These are phyloP conservation scores for Annulohypoxylon maeteangense DNA, from an alignment of 495 filamentous ascomycete species.

Conservation along the genomic window DNA sequence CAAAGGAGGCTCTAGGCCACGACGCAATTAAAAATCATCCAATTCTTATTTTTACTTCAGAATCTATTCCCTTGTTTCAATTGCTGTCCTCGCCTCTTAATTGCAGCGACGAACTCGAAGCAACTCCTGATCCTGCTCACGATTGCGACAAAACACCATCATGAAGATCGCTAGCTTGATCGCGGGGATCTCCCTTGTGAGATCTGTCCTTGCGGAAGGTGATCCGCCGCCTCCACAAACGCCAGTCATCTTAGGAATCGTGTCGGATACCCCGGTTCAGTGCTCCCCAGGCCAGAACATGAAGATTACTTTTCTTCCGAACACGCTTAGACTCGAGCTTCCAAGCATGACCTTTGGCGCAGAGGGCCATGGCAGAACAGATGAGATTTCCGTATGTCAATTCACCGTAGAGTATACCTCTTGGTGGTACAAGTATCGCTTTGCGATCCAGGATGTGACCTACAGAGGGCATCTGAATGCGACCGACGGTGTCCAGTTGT, in stretches of 20 bases:
- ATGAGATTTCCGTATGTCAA: conserved; percentile 31
- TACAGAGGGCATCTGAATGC: conserved; percentile 33
- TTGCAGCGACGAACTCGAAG: not conserved
- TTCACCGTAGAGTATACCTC: conserved; percentile 36
- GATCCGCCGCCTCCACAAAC: conserved; percentile 33
- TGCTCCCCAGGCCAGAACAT: conserved; percentile 35
- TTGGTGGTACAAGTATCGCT: conserved; percentile 41
- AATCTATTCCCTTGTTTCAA: not conserved
- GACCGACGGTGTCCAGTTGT: conserved; percentile 32
- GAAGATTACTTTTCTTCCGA: conserved; percentile 29
- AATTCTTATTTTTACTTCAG: not conserved
- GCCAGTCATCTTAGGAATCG: conserved; percentile 18
- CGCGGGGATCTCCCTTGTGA: conserved; percentile 13
- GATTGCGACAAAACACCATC: not conserved
- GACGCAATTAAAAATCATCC: not conserved
- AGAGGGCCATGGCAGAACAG: conserved; percentile 35
- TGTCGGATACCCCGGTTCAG: conserved; percentile 24
- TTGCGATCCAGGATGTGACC: conserved; percentile 33
- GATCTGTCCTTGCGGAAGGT: conserved; percentile 9
- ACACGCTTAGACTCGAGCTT: conserved; percentile 33
- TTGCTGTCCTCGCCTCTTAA: not conserved
- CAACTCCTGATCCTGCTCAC: not conserved
- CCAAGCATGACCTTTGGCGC: conserved; percentile 24
- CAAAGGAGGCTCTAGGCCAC: not conserved
- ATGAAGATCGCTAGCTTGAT: conserved; percentile 23